phyloP scores from a whole-genome alignment of 73 alveolate genomes.

The Halteria grandinella region DNA sequence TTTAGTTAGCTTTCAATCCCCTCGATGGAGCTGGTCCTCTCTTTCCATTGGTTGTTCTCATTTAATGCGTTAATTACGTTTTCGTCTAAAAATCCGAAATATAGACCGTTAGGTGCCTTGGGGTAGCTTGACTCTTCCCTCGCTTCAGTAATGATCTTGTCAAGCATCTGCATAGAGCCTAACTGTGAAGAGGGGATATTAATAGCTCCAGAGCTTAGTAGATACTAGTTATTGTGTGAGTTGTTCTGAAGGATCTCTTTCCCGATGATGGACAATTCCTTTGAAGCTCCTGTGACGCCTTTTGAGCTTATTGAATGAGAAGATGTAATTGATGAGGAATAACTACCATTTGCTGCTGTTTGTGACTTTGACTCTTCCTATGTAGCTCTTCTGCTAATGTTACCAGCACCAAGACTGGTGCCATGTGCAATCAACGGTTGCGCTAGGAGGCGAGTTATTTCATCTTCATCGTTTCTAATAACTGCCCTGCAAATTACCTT shows the following conservation, averaged over 20 bases:
- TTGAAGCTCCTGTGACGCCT: no score
- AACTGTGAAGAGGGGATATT: no score
- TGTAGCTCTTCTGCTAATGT: no score
- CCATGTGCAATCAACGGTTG: no score
- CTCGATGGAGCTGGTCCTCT: conserved; percentile 40
- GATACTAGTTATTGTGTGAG: neutral
- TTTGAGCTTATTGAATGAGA: no score
- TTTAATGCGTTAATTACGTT: conserved; percentile 8
- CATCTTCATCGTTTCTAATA: conserved; percentile 44
- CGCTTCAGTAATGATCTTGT: conserved; percentile 34
- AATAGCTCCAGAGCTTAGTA: neutral
- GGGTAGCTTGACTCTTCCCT: conserved; percentile 53
- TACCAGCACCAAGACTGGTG: no score
- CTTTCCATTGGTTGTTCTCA: conserved; percentile 51
- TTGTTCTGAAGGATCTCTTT: conserved; percentile 13
- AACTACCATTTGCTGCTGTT: no score
- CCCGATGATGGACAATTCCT: conserved; percentile 42
- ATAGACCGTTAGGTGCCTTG: conserved; percentile 14
- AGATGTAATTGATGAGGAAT: no score
- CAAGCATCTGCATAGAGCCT: conserved; percentile 6
- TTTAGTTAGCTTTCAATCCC: conserved; percentile 32
- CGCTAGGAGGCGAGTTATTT: no score
- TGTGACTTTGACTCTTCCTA: no score
- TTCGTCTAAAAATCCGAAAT: conserved; percentile 29
- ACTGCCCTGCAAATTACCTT: conserved; percentile 24